Evolutionary conservation across 768 basidiomycete genomes (phyloP).

Genomic region (Pholiota microspora): DNA sequence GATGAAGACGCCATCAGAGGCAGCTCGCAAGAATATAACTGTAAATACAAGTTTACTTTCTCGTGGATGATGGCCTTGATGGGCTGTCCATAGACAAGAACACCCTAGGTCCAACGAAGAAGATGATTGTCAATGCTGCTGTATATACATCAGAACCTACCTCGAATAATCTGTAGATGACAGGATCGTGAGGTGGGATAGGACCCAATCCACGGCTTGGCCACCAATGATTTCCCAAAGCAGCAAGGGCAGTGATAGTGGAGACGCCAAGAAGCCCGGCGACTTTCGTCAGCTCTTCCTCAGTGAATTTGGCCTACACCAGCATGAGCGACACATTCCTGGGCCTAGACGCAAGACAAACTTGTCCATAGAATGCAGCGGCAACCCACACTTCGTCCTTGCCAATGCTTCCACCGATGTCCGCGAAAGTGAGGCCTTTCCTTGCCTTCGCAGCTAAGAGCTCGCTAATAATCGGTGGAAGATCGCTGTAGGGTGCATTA

Average conservation of each 20-base stretch:
- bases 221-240: slow-evolving; percentile 68
- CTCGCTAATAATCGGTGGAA: slow-evolving; percentile 46
- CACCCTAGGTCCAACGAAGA: slow-evolving; percentile 37
- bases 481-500: slow-evolving; percentile 43
- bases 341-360: slow-evolving; percentile 22
- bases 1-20: not conserved
- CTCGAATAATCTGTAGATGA: slow-evolving; percentile 82
- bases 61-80: slow-evolving; percentile 85
- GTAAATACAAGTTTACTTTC: slow-evolving; percentile 46
- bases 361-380: slow-evolving; percentile 80
- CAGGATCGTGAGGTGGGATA: slow-evolving; percentile 73
- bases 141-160: slow-evolving; percentile 28
- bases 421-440: slow-evolving; percentile 72
- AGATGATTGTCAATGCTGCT: not conserved
- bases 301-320: slow-evolving; percentile 63
- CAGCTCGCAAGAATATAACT: not conserved
- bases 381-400: slow-evolving; percentile 84
- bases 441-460: slow-evolving; percentile 67
- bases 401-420: slow-evolving; percentile 61
- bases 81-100: slow-evolving; percentile 75
- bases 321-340: not conserved
- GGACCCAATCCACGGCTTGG: slow-evolving; percentile 72
- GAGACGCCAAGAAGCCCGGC: slow-evolving; percentile 48
- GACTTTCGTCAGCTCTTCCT: slow-evolving; percentile 57
- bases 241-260: slow-evolving; percentile 32